A percentile compares a stretch with the other conserved stretches of the same genome.
These are phyloP conservation scores for Alternaria ventricosa DNA, from an alignment of 2,329 filamentous ascomycete genomes.

Conservation along the genomic window DNA sequence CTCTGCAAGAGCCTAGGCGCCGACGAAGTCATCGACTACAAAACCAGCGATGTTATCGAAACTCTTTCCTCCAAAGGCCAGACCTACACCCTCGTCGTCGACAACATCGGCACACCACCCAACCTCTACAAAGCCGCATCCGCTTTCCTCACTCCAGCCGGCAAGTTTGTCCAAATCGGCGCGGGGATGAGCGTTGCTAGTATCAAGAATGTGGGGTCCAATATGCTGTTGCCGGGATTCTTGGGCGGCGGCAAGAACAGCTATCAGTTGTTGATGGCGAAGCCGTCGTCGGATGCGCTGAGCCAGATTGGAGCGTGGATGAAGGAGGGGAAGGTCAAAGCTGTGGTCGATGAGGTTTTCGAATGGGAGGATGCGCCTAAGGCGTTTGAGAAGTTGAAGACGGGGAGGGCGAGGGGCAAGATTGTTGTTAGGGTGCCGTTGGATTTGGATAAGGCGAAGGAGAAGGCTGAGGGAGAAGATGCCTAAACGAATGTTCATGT, in stretches of 20 bases:
- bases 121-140: constrained; percentile 62
- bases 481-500: background rate
- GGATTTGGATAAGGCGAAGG: constrained; percentile 28
- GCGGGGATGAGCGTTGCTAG: constrained; percentile 20
- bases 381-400: constrained; percentile 66
- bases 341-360: constrained; percentile 63
- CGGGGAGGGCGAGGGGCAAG: constrained; percentile 64
- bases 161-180: constrained; percentile 54
- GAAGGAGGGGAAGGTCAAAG: constrained; percentile 63
- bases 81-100: constrained; percentile 62
- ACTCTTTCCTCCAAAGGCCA: constrained; percentile 56
- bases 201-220: constrained; percentile 41
- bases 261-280: constrained; percentile 49
- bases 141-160: constrained; percentile 57
- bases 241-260: constrained; percentile 60
- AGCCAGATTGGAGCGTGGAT: constrained; percentile 62
- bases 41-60: constrained; percentile 55
- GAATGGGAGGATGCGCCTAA: constrained; percentile 63
- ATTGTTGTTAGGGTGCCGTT: constrained; percentile 55
- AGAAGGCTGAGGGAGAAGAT: constrained; percentile 5
- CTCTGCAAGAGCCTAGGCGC: constrained; percentile 66
- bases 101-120: constrained; percentile 61
- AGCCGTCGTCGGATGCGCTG: constrained; percentile 55
- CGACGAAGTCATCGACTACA: constrained; percentile 69
- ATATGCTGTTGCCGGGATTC: constrained; percentile 54